Conservation (phyloP, 768 basidiomycete genomes). For the Stropharia rugosoannulata region DNA sequence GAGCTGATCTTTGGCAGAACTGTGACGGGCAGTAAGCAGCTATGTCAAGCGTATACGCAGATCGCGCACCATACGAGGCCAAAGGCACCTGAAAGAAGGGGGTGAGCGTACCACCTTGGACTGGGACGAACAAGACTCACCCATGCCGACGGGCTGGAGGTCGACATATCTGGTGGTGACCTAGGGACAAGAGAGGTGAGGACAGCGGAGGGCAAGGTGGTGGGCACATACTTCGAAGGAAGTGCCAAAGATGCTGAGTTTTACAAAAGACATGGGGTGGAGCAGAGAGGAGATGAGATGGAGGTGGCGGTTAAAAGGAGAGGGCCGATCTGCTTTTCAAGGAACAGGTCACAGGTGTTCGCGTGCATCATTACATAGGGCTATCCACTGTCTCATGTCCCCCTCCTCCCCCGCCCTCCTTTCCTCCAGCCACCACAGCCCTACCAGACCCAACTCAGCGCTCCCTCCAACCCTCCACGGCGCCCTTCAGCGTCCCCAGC, state of each 20-base stretch:
- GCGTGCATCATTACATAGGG: neutral
- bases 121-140: constrained; percentile 42
- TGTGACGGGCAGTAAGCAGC: constrained; percentile 26
- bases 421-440: neutral
- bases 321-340: constrained; percentile 9
- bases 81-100: constrained; percentile 70
- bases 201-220: constrained; percentile 12
- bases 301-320: constrained; percentile 4
- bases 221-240: constrained; percentile 77
- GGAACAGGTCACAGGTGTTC: constrained; percentile 5
- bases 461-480: neutral
- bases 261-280: constrained; percentile 80
- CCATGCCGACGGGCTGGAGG: constrained; percentile 99
- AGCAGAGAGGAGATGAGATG: constrained; percentile 10
- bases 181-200: constrained; percentile 38
- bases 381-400: neutral
- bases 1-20: constrained; percentile 93
- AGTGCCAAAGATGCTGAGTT: constrained; percentile 97
- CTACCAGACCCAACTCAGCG: neutral
- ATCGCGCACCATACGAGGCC: constrained; percentile 89
- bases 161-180: constrained; percentile 99
- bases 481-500: neutral
- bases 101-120: constrained; percentile 3
- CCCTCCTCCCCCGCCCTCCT: neutral
- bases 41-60: constrained; percentile 1